These are phyloP conservation scores for Deuterostichococcus epilithicus DNA, from an alignment of 139 green algal species.

Conservation along the genomic window DNA sequence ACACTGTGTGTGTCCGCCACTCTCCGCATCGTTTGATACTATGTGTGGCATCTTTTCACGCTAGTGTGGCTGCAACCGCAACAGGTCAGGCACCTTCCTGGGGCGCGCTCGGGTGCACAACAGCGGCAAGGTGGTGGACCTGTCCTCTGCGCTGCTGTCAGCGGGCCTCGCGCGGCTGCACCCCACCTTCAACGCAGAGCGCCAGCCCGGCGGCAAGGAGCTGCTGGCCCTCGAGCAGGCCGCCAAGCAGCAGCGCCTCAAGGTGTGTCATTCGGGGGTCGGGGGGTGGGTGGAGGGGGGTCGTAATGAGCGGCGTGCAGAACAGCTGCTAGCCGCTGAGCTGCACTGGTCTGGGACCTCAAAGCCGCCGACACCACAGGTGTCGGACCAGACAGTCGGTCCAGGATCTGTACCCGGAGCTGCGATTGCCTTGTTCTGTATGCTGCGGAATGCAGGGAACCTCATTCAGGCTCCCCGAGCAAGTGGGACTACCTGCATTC, in stretches of 20 bases:
- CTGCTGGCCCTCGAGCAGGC: slow-evolving; percentile 63
- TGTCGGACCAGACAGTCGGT: no score
- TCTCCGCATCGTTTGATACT: neutral
- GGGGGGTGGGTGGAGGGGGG: neutral
- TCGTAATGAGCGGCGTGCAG: neutral
- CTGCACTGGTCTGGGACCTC: no score
- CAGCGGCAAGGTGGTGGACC: slow-evolving; percentile 39
- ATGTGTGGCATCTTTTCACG: neutral
- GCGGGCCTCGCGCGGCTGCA: slow-evolving; percentile 80
- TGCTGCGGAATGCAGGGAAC: no score
- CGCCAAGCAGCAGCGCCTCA: slow-evolving; percentile 66
- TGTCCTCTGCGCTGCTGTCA: slow-evolving; percentile 70
- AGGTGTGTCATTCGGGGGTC: slow-evolving; percentile 47
- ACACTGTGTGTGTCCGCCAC: no score
- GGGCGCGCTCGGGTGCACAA: slow-evolving; percentile 47
- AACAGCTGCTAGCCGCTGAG: no score
- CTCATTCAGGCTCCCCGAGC: no score
- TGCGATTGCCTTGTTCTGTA: no score
- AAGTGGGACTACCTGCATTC: no score
- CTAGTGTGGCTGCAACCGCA: slow-evolving; percentile 59
- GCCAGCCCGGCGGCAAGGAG: slow-evolving; percentile 31
- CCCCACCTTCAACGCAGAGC: slow-evolving; percentile 49
- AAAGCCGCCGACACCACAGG: no score
- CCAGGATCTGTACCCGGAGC: no score
- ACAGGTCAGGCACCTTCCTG: slow-evolving; percentile 93